Evolutionary conservation across 2,329 filamentous ascomycete genomes (phyloP).

Genomic region (Coniella vitis): DNA sequence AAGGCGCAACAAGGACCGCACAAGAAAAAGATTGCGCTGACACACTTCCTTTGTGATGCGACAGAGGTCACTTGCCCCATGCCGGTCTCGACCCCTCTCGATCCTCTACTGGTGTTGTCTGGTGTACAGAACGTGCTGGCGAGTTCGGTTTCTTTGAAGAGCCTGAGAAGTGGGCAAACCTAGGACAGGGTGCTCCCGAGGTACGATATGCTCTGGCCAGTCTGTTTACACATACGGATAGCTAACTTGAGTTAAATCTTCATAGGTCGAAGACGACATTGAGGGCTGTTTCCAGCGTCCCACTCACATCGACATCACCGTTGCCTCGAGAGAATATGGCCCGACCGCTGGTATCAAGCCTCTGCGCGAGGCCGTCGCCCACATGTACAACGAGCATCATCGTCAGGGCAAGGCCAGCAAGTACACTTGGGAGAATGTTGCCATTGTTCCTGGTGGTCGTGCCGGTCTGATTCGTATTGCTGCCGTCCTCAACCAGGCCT

Average conservation of each 20-base stretch:
- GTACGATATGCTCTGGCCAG: slow-evolving; percentile 1
- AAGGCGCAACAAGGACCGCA: background rate
- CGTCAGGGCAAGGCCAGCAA: slow-evolving; percentile 78
- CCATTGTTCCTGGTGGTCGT: slow-evolving; percentile 88
- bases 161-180: slow-evolving; percentile 80
- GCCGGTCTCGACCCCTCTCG: slow-evolving; percentile 83
- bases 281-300: slow-evolving; percentile 82
- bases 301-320: slow-evolving; percentile 67
- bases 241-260: background rate
- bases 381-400: slow-evolving; percentile 89
- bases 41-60: background rate
- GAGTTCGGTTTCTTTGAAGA: slow-evolving; percentile 85
- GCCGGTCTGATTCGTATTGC: slow-evolving; percentile 92
- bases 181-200: slow-evolving; percentile 49
- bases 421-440: slow-evolving; percentile 97
- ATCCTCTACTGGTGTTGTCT: slow-evolving; percentile 88
- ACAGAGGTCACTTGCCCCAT: slow-evolving; percentile 71
- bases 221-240: background rate
- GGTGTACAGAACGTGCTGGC: slow-evolving; percentile 80
- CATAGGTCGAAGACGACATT: slow-evolving; percentile 77
- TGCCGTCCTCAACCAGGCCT: slow-evolving; percentile 85
- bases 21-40: slow-evolving; percentile 6
- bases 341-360: slow-evolving; percentile 92
- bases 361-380: slow-evolving; percentile 79
- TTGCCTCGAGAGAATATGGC: slow-evolving; percentile 80